These are phyloP conservation scores for Lotus japonicus DNA, from an alignment of 306 rosid species.

Conservation along the genomic window DNA sequence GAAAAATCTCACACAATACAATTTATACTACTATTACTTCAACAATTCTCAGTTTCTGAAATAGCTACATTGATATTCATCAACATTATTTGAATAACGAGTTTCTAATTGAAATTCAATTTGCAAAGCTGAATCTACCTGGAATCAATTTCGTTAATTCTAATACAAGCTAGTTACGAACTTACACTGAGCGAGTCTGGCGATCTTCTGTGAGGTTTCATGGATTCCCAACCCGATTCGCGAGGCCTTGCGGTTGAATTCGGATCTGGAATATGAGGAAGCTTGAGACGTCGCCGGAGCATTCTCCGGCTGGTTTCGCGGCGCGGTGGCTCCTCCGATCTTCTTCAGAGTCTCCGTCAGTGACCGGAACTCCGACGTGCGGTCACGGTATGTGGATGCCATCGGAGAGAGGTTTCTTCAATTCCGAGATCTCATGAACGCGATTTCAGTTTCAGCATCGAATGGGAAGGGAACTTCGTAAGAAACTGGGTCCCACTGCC, in stretches of 20 bases:
- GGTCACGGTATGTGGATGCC: conserved; percentile 73
- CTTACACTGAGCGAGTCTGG: conserved; percentile 63
- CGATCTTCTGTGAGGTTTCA: conserved; percentile 70
- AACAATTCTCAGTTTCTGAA: too few species aligned
- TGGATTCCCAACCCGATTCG: conserved; percentile 76
- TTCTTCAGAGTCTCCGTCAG: conserved; percentile 65
- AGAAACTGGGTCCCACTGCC: conserved; percentile 13
- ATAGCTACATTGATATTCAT: too few species aligned
- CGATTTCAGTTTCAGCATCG: neutral
- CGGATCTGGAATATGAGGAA: conserved; percentile 51
- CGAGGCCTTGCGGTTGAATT: conserved; percentile 77
- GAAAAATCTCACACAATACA: neutral
- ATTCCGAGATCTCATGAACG: neutral
- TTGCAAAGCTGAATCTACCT: too few species aligned
- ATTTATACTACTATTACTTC: neutral
- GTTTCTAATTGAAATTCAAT: too few species aligned
- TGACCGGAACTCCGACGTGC: conserved; percentile 82
- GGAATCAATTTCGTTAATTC: too few species aligned
- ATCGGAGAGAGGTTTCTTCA: conserved; percentile 21
- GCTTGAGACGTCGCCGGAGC: conserved; percentile 34
- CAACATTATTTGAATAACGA: too few species aligned
- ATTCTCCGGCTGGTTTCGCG: conserved; percentile 26
- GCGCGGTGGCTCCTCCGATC: conserved; percentile 35
- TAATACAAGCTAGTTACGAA: neutral
- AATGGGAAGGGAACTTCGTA: neutral